Evolutionary conservation across 1,284 basidiomycete genomes (phyloP), one percentile per base, ranked within the genome.

Genomic region (Lentinula novae-zelandiae): DNA sequence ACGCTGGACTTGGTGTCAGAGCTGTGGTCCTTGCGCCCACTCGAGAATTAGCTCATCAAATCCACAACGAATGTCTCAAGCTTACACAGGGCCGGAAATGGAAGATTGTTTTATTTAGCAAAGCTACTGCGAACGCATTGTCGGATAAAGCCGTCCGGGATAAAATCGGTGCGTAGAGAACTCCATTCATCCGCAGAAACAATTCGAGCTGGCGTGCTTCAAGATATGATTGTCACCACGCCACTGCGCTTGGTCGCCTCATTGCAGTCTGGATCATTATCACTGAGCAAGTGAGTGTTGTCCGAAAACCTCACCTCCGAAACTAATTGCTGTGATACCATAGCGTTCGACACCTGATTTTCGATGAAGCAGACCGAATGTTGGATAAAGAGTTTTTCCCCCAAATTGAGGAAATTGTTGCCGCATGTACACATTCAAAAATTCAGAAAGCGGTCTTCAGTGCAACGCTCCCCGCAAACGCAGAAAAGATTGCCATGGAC

Each of bases 11-110:
- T 27, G 93, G 93, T 27, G 86, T 89, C 12, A 82, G 95, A 62
- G 89, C 92, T 0, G 68, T 99, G 15, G 79, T 99, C 56, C 74
- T 99, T 58, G 92, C 93, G 1, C 97, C 97, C 1, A 99, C 97
- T 0, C 86, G 95, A 65, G 97, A 99, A 76, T 76, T 99, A n/a
- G 95, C 96, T 0, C 89, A 95, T 66, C 97, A 99, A 71, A 98
- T 99, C 62, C 83, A 94, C 64, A 95, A 94, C 61, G 97, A 99
- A 71, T 93, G 90, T 64, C 71, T 92, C 50, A 95, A 93, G 70
- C 77, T 97, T 12, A 89, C 90, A 1, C 80, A 87, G 64, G 93
- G 92, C 6, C 82, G 92, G 53, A 91, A 89, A 67, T 97, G 95
- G 95, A 81, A 86, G 57, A 82, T 90, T 36, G 77, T 93, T 2